A percentile compares a stretch with the other conserved stretches of the same genome.
These are phyloP conservation scores for Kwoniella mangroviensis DNA, from an alignment of 768 basidiomycete genomes.

Conservation along the genomic window DNA sequence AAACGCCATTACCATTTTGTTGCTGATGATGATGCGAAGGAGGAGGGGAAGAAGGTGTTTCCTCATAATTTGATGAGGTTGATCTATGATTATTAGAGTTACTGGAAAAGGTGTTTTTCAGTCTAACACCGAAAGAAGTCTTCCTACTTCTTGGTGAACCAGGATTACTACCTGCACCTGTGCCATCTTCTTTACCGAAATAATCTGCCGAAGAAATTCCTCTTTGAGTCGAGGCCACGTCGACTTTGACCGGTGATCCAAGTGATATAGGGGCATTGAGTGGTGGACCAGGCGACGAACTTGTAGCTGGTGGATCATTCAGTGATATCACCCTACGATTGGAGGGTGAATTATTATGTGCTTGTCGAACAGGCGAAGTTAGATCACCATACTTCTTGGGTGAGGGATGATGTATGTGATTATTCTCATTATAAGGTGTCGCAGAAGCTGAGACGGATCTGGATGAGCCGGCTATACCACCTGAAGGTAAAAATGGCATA, in stretches of 20 bases:
- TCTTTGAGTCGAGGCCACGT: conserved; percentile 7
- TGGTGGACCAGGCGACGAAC: conserved; percentile 14
- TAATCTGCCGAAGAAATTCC: conserved; percentile 27
- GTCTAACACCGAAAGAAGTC: conserved; percentile 21
- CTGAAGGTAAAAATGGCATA: conserved; percentile 15
- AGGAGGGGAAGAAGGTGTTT: neutral
- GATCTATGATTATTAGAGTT: conserved; percentile 3
- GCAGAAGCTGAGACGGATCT: conserved; percentile 11
- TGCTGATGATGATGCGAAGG: neutral
- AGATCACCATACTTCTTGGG: conserved; percentile 6
- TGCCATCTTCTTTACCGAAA: conserved; percentile 21
- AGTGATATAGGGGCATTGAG: conserved; percentile 18
- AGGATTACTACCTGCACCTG: neutral
- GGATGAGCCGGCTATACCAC: conserved; percentile 8
- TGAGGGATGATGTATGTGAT: conserved; percentile 6
- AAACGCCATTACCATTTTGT: neutral
- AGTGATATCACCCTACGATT: conserved; percentile 2
- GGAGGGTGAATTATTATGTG: conserved; percentile 5
- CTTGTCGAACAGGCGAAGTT: conserved; percentile 6
- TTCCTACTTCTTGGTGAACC: conserved; percentile 18
- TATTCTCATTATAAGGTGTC: neutral
- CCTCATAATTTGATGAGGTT: too few relatives aligned
- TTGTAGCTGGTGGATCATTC: conserved; percentile 3
- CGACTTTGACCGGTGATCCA: conserved; percentile 10
- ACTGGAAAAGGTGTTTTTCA: conserved; percentile 21